Evolutionary conservation across 371 early-diverging fungal genomes (phyloP).

Genomic region (Mortierella sp.): DNA sequence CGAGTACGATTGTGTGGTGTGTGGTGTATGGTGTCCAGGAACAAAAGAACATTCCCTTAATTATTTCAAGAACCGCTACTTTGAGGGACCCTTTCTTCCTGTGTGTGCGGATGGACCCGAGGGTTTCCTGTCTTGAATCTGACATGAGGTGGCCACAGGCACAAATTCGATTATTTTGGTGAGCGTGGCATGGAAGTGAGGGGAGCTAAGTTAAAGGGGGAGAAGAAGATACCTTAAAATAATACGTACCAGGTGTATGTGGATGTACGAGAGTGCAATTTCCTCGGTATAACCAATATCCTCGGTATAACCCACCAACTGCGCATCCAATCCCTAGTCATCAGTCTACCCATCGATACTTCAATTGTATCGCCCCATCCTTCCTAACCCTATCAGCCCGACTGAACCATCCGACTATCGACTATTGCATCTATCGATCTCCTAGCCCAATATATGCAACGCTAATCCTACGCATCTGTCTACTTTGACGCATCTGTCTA

Average conservation of each 20-base stretch:
- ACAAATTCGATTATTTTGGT: not conserved
- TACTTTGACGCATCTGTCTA: not conserved
- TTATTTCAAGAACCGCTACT: not conserved
- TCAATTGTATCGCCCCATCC: not conserved
- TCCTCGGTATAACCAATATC: not conserved
- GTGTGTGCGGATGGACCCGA: not conserved
- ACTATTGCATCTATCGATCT: not conserved
- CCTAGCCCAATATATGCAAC: not conserved
- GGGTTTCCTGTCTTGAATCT: not conserved
- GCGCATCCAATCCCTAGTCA: too few species aligned
- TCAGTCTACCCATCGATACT: not conserved
- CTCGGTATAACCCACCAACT: slow-evolving; percentile 5
- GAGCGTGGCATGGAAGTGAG: not conserved
- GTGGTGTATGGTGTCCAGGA: not conserved
- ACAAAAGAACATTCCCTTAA: not conserved
- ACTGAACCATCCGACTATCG: not conserved
- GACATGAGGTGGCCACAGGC: not conserved
- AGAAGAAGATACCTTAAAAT: not conserved
- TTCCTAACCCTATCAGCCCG: not conserved
- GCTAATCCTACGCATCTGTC: not conserved
- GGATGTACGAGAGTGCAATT: not conserved
- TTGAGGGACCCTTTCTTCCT: not conserved
- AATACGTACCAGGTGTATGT: not conserved
- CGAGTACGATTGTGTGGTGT: not conserved
- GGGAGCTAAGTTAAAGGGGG: too few species aligned